Percentiles rank a stretch among this genome's conserved stretches.
Evolutionary conservation across 441 rosid genomes (phyloP).

Genomic region (Hypseocharis bilobata): DNA sequence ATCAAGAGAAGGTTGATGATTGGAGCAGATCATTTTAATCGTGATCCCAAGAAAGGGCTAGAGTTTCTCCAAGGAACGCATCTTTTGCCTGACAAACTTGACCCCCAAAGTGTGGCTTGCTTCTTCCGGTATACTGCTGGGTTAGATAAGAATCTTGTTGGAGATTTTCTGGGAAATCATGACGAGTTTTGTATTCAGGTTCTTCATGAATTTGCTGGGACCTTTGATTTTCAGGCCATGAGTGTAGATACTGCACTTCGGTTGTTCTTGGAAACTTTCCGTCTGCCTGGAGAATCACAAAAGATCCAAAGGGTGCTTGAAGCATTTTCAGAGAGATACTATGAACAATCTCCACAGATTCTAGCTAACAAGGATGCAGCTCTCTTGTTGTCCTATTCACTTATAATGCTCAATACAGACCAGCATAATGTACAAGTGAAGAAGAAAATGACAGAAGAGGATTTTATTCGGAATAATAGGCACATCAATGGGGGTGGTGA

Average conservation of each 20-base stretch:
- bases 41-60: slow-evolving; percentile 75
- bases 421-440: slow-evolving; percentile 86
- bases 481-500: slow-evolving; percentile 81
- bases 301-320: slow-evolving; percentile 92
- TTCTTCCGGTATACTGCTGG: slow-evolving; percentile 84
- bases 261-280: slow-evolving; percentile 77
- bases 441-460: slow-evolving; percentile 95
- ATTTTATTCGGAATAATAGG: slow-evolving; percentile 82
- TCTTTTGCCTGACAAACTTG: slow-evolving; percentile 75
- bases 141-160: slow-evolving; percentile 78
- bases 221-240: slow-evolving; percentile 84
- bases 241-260: slow-evolving; percentile 79
- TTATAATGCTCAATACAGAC: slow-evolving; percentile 86
- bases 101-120: slow-evolving; percentile 78
- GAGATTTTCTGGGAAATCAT: slow-evolving; percentile 85
- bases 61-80: slow-evolving; percentile 73
- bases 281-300: slow-evolving; percentile 93
- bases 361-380: slow-evolving; percentile 82
- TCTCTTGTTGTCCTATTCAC: slow-evolving; percentile 75
- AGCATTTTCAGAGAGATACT: slow-evolving; percentile 93
- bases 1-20: slow-evolving; percentile 66
- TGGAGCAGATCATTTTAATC: slow-evolving; percentile 86
- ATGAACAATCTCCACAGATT: slow-evolving; percentile 80
- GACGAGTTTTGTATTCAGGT: slow-evolving; percentile 86
- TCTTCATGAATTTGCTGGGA: slow-evolving; percentile 84